Evolutionary conservation across 78 protist genomes (phyloP).

Genomic region (Cavenderia fasciculata): DNA sequence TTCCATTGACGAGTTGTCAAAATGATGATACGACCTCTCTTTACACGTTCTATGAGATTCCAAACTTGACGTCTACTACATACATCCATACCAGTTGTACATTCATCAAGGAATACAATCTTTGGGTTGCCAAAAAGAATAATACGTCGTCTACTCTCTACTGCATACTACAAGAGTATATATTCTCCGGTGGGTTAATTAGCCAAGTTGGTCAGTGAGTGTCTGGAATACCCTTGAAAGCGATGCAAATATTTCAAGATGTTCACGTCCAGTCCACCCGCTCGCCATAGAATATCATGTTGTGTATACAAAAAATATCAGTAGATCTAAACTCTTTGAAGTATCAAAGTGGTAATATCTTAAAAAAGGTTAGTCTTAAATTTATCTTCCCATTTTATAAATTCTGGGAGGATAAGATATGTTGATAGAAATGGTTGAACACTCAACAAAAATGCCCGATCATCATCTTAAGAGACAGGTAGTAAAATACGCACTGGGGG

Average conservation of each 20-base stretch:
- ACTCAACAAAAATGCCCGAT: no score
- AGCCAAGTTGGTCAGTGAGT: background rate
- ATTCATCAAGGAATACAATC: slow-evolving; percentile 28
- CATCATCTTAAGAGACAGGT: no score
- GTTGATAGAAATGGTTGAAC: no score
- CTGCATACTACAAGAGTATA: slow-evolving; percentile 45
- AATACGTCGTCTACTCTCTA: slow-evolving; percentile 80
- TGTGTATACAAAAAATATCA: slow-evolving; percentile 91
- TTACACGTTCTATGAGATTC: slow-evolving; percentile 25
- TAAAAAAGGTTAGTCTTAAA: no score
- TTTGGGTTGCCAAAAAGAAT: slow-evolving; percentile 48
- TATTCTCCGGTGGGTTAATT: background rate
- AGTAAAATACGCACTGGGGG: no score
- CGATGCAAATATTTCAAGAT: slow-evolving; percentile 47
- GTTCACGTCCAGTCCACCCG: slow-evolving; percentile 81
- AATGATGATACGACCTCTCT: slow-evolving; percentile 61
- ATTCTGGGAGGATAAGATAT: no score
- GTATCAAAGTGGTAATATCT: no score
- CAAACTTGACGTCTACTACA: slow-evolving; percentile 67
- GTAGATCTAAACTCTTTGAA: no score
- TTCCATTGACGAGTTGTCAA: slow-evolving; percentile 91
- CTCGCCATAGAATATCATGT: slow-evolving; percentile 81
- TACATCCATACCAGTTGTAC: slow-evolving; percentile 69
- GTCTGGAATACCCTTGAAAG: slow-evolving; percentile 76
- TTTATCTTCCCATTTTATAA: no score